Conservation (phyloP, 208 protist genomes). For the Herpetomonas tarakana region DNA sequence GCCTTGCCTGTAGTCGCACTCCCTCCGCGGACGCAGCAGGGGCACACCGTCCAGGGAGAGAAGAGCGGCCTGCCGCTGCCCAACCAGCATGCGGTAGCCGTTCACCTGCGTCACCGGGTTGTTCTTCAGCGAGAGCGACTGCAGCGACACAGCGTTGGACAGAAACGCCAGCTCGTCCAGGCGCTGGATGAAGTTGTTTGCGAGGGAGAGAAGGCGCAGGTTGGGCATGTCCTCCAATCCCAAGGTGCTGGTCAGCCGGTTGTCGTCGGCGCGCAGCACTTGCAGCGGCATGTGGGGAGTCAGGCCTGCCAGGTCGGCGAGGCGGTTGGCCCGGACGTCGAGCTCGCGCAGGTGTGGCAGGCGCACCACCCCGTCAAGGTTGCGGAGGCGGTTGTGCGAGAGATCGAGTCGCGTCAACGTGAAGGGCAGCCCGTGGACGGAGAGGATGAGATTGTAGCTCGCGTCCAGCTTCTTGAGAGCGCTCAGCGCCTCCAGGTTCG, state of each 20-base stretch:
- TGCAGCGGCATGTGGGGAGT: constrained; percentile 36
- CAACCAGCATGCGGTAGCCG: constrained; percentile 43
- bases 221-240: constrained; percentile 55
- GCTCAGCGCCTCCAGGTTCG: constrained; percentile 50
- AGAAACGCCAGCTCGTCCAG: constrained; percentile 65
- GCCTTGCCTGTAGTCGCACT: not conserved
- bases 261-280: constrained; percentile 66
- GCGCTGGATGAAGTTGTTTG: constrained; percentile 76
- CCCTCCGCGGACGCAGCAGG: constrained; percentile 18
- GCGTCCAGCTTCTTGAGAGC: constrained; percentile 55
- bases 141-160: constrained; percentile 31
- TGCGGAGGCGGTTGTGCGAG: constrained; percentile 64
- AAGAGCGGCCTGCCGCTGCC: constrained; percentile 35
- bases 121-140: constrained; percentile 49
- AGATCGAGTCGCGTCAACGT: constrained; percentile 68
- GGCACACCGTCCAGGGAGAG: constrained; percentile 70
- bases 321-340: constrained; percentile 73
- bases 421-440: constrained; percentile 51
- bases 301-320: constrained; percentile 54
- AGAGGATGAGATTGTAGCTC: constrained; percentile 67
- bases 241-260: constrained; percentile 43
- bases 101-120: constrained; percentile 59
- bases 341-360: constrained; percentile 71
- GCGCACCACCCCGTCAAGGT: constrained; percentile 48
- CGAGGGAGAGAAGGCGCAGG: constrained; percentile 47